Percentiles rank a stretch among this genome's conserved stretches.
These are phyloP conservation scores for Mycotypha africana DNA, from an alignment of 371 early-diverging fungal species.

Conservation along the genomic window DNA sequence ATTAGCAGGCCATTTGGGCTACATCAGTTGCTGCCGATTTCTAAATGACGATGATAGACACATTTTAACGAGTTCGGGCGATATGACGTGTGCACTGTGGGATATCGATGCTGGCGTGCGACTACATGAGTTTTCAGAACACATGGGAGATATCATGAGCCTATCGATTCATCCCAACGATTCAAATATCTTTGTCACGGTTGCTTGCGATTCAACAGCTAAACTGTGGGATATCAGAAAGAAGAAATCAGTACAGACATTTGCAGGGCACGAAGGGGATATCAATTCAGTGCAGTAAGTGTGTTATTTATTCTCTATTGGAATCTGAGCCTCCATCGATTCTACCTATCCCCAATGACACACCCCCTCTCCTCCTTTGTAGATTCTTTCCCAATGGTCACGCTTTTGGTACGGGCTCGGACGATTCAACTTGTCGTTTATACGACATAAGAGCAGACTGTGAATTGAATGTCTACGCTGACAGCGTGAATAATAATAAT, in stretches of 20 bases:
- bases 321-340: no score
- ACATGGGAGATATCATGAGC: conserved; percentile 96
- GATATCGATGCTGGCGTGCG: conserved; percentile 96
- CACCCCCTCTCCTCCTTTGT: no score
- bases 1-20: conserved; percentile 93
- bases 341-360: no score
- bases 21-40: conserved; percentile 95
- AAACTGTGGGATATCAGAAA: conserved; percentile 97
- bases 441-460: conserved; percentile 96
- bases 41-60: conserved; percentile 82
- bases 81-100: conserved; percentile 98
- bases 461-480: conserved; percentile 91
- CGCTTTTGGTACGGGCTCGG: conserved; percentile 95
- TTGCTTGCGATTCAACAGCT: conserved; percentile 97
- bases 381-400: conserved; percentile 96
- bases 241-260: conserved; percentile 93
- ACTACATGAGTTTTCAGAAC: conserved; percentile 89
- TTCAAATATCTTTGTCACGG: conserved; percentile 93
- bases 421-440: conserved; percentile 94
- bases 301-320: neutral
- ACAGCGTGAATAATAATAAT: conserved; percentile 93
- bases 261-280: conserved; percentile 95
- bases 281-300: conserved; percentile 90
- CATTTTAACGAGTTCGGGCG: conserved; percentile 92
- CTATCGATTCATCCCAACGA: conserved; percentile 60